Conservation (phyloP, 1,284 basidiomycete species). For the Volvariella surrecta region DNA sequence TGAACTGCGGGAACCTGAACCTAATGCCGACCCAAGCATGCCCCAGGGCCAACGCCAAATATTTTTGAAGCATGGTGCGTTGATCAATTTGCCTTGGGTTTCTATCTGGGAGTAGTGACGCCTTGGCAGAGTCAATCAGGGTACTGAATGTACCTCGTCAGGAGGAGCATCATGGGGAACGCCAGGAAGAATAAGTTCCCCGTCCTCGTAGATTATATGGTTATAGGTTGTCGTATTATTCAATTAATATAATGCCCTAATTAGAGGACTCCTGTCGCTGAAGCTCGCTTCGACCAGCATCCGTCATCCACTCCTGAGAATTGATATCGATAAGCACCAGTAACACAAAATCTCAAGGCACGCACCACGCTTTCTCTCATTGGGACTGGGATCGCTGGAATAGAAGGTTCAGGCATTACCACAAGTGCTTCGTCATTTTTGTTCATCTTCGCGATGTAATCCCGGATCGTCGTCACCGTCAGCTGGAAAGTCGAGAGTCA, state of each 20-base stretch:
- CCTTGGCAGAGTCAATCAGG: constrained; percentile 12
- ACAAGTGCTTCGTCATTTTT: constrained; percentile 19
- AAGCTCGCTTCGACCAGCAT: constrained; percentile 10
- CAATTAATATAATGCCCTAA: no score
- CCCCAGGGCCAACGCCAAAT: constrained; percentile 70
- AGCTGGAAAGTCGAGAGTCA: constrained; percentile 35
- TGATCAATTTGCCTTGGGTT: not conserved
- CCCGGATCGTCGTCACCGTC: constrained; percentile 54
- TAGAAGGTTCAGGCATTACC: constrained; percentile 18
- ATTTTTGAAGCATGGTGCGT: constrained; percentile 65
- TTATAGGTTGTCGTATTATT: no score
- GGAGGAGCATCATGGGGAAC: not conserved
- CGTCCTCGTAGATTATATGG: no score
- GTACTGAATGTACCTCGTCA: constrained; percentile 11
- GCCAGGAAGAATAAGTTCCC: no score
- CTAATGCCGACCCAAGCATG: constrained; percentile 49
- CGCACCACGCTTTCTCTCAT: constrained; percentile 18
- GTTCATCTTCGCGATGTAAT: constrained; percentile 57
- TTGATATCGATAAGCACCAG: no score
- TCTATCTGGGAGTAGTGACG: not conserved
- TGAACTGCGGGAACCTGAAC: constrained; percentile 64
- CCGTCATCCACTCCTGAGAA: constrained; percentile 25
- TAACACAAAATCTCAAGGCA: no score
- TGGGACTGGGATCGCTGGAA: constrained; percentile 19
- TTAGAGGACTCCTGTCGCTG: no score